These are phyloP conservation scores for Picochlorum sp. DNA, from an alignment of 139 green algal genomes.

Conservation along the genomic window DNA sequence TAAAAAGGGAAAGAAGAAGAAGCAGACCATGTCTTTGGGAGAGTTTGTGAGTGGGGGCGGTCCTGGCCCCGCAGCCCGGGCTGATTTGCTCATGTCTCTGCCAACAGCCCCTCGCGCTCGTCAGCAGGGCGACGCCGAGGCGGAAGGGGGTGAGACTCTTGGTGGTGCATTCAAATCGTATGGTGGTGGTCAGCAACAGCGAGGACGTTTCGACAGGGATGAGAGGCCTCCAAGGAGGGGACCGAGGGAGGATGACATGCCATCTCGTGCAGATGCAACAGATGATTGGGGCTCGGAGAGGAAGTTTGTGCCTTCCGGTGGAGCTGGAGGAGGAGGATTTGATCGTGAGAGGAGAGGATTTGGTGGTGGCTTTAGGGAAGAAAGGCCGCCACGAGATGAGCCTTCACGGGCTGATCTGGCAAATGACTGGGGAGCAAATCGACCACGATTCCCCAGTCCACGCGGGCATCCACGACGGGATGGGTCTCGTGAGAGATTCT, in stretches of 20 bases:
- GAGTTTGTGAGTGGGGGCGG: conserved; percentile 47
- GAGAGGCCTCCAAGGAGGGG: not conserved
- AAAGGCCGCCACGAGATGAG: conserved; percentile 30
- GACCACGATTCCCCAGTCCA: conserved; percentile 9
- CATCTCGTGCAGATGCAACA: conserved; percentile 64
- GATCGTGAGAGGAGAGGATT: conserved; percentile 8
- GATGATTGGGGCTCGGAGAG: conserved; percentile 65
- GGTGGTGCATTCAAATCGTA: conserved; percentile 71
- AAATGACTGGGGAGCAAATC: conserved; percentile 58
- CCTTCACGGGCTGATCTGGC: conserved; percentile 50
- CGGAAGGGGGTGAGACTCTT: conserved; percentile 14
- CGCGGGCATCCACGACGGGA: conserved; percentile 15
- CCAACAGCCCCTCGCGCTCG: conserved; percentile 45
- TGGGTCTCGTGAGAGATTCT: conserved; percentile 14
- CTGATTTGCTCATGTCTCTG: conserved; percentile 24
- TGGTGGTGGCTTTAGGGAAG: conserved; percentile 25
- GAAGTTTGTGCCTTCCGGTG: conserved; percentile 42
- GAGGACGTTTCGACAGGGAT: not conserved
- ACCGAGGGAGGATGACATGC: conserved; percentile 24
- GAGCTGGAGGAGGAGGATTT: conserved; percentile 18
- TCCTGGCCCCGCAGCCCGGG: not conserved
- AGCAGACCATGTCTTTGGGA: conserved; percentile 45
- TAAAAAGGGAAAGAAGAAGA: conserved; percentile 66
- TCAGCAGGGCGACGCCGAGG: conserved; percentile 40
- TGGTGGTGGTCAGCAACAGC: conserved; percentile 22